phyloP scores from a whole-genome alignment of 345 rosid genomes.

The Bruguiera parviflora region DNA sequence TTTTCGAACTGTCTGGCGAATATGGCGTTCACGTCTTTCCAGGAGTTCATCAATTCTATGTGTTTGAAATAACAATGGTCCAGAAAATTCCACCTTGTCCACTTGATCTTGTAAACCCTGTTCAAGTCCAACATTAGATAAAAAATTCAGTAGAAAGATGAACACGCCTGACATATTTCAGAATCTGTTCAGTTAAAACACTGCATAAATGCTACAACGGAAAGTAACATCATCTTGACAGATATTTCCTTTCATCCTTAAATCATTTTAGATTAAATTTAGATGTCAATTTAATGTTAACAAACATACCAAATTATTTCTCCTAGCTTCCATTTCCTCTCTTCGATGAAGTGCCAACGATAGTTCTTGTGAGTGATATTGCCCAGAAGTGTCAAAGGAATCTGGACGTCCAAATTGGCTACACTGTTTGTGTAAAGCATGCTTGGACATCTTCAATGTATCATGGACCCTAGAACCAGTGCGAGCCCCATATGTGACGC shows the following conservation, averaged over 20 bases:
- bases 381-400: conserved; percentile 83
- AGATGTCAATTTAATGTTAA: conserved; percentile 30
- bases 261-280: conserved; percentile 14
- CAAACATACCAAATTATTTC: conserved; percentile 61
- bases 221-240: not conserved
- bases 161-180: not conserved
- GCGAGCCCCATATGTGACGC: conserved; percentile 30
- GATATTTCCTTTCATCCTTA: conserved; percentile 16
- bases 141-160: not conserved
- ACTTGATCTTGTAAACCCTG: conserved; percentile 63
- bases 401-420: conserved; percentile 74
- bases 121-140: conserved; percentile 2
- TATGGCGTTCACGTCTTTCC: conserved; percentile 70
- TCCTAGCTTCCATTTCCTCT: conserved; percentile 61
- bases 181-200: not conserved
- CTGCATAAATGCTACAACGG: not conserved
- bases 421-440: conserved; percentile 64
- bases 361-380: conserved; percentile 82
- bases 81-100: conserved; percentile 85
- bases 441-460: conserved; percentile 52
- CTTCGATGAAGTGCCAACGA: conserved; percentile 63
- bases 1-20: conserved; percentile 76
- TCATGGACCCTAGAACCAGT: conserved; percentile 53
- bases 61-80: conserved; percentile 75
- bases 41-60: conserved; percentile 71